A percentile compares a stretch with the other conserved stretches of the same genome.
phyloP scores from a whole-genome alignment of 225 moss, liverwort and hornwort genomes.

The Takakia lepidozioides region DNA sequence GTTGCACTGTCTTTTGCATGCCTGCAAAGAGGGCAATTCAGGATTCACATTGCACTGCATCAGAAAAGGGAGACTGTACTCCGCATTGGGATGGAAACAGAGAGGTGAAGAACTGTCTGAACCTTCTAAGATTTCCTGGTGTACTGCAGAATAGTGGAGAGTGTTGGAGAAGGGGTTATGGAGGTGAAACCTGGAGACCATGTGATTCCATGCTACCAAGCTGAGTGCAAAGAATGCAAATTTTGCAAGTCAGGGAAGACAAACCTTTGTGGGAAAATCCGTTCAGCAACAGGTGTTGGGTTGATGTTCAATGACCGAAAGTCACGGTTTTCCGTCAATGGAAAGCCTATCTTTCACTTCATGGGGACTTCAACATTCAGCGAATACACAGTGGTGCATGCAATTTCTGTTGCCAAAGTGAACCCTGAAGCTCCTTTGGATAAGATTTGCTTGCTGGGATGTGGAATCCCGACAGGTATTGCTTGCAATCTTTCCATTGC shows the following conservation, averaged over 20 bases:
- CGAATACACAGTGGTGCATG: slow-evolving; percentile 10
- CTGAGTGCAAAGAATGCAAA: slow-evolving; percentile 10
- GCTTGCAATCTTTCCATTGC: too few species aligned
- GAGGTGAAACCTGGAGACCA: slow-evolving; percentile 6
- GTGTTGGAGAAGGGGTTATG: slow-evolving; percentile 5
- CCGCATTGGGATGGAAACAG: too few species aligned
- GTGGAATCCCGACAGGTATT: slow-evolving; percentile 11
- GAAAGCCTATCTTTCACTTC: slow-evolving; percentile 6
- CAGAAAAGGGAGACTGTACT: too few species aligned
- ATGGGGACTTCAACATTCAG: slow-evolving; percentile 11
- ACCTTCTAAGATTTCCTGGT: too few species aligned
- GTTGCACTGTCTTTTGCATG: too few species aligned
- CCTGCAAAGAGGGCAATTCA: too few species aligned
- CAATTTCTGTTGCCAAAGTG: slow-evolving; percentile 6
- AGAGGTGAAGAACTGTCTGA: too few species aligned
- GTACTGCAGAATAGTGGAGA: slow-evolving; percentile 7
- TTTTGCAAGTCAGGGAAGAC: slow-evolving; percentile 10
- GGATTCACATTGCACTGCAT: too few species aligned
- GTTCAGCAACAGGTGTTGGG: slow-evolving; percentile 7
- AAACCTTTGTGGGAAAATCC: slow-evolving; percentile 7
- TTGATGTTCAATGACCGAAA: slow-evolving; percentile 6
- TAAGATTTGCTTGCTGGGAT: slow-evolving; percentile 10
- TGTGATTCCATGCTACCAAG: slow-evolving; percentile 7
- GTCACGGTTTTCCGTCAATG: slow-evolving; percentile 7
- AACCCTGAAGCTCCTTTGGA: slow-evolving; percentile 12